phyloP scores from a whole-genome alignment of 495 filamentous ascomycete genomes.

The Aspergillus olivimuriae region DNA sequence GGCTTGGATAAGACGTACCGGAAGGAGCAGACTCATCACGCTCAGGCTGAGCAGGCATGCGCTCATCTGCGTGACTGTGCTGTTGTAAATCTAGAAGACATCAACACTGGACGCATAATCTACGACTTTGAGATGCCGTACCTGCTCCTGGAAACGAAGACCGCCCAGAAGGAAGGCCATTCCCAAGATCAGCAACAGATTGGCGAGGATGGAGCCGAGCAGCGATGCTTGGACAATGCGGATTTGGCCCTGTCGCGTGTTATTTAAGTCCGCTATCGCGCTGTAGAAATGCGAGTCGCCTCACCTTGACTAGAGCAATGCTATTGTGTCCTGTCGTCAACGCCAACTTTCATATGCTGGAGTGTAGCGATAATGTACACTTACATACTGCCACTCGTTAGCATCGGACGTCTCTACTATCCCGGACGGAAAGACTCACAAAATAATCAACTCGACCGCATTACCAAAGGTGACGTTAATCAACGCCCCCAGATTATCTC shows the following conservation, averaged over 20 bases:
- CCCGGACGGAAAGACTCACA: conserved; percentile 34
- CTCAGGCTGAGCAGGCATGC: conserved; percentile 84
- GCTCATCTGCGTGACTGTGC: conserved; percentile 91
- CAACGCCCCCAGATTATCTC: conserved; percentile 74
- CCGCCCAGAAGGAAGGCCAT: conserved; percentile 88
- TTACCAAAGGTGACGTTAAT: conserved; percentile 88
- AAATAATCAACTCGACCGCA: conserved; percentile 85
- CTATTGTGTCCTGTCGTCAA: conserved; percentile 10
- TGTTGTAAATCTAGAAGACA: conserved; percentile 73
- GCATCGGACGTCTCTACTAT: background rate
- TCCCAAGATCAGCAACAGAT: conserved; percentile 80
- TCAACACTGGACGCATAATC: background rate
- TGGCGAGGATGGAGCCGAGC: conserved; percentile 81
- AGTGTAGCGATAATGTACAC: background rate
- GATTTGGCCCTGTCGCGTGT: conserved; percentile 62
- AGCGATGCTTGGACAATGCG: conserved; percentile 84
- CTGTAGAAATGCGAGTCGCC: background rate
- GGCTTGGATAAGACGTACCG: conserved; percentile 36
- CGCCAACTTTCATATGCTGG: background rate
- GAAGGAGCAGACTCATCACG: conserved; percentile 77
- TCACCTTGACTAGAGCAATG: conserved; percentile 26
- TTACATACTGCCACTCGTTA: conserved; percentile 14
- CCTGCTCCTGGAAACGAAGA: conserved; percentile 81
- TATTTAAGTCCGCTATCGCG: conserved; percentile 12
- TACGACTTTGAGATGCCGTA: conserved; percentile 23